Evolutionary conservation across 139 green algal genomes (phyloP).

Genomic region (Medakamo hakoo): DNA sequence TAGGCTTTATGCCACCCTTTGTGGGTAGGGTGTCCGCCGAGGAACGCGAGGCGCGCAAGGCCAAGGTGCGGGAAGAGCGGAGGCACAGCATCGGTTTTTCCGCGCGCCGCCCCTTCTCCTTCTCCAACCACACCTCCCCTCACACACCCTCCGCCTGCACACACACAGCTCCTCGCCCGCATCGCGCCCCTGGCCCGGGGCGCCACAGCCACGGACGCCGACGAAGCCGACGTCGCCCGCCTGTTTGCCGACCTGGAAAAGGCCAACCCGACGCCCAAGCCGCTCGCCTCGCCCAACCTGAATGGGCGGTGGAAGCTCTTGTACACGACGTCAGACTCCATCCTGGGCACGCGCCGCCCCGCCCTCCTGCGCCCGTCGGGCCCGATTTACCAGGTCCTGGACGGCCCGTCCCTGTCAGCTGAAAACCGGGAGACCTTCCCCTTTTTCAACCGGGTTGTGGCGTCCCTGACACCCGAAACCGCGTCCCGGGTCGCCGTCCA

Average conservation of each 20-base stretch:
- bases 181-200: conserved; percentile 36
- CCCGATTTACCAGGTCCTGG: conserved; percentile 69
- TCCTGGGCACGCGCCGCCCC: conserved; percentile 48
- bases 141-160: too few relatives aligned
- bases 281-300: conserved; percentile 32
- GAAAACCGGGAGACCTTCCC: conserved; percentile 60
- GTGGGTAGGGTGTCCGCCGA: too few relatives aligned
- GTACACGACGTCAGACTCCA: conserved; percentile 76
- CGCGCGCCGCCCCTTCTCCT: too few relatives aligned
- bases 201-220: conserved; percentile 22
- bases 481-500: conserved; percentile 44
- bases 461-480: conserved; percentile 46
- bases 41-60: too few relatives aligned
- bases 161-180: conserved; percentile 37
- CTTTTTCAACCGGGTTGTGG: conserved; percentile 66
- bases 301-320: conserved; percentile 63
- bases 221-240: conserved; percentile 32
- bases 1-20: too few relatives aligned
- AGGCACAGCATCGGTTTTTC: too few relatives aligned
- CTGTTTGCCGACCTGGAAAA: conserved; percentile 40
- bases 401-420: conserved; percentile 43
- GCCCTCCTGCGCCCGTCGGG: conserved; percentile 50
- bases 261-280: conserved; percentile 47
- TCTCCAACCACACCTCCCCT: too few relatives aligned
- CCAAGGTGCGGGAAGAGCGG: too few relatives aligned